Evolutionary conservation across 1,284 basidiomycete species (phyloP), one percentile per base, ranked within the genome.

Genomic region (Trametes hirsuta): DNA sequence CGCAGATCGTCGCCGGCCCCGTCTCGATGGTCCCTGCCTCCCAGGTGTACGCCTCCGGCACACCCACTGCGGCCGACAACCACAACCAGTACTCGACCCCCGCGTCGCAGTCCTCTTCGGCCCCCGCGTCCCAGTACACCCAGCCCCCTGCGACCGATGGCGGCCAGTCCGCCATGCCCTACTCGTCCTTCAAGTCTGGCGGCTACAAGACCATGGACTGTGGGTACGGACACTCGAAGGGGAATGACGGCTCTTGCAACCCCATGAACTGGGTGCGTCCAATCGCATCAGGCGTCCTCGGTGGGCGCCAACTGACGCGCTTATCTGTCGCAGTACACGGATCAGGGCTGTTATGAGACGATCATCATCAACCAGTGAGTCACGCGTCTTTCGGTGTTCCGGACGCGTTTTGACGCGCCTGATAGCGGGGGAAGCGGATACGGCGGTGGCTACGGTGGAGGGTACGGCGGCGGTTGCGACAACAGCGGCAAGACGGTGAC

Each of bases 171-270:
- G 65, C 68, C 62, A 84, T 85, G 84, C 81, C 83, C 22, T 88
- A 88, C 66, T 77, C 80, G 10, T 78, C 80, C 35, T 87, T 86
- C 75, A 76, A 75, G 73, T 68, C 69, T 41, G 87, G 86, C 55
- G 87, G 86, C 37, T 89, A 88, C 74, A 78, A 78, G 70, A 82
- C 79, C 71, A 74, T 89, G 73, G 74, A 81, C 63, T 90, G 87
- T 71, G 87, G 87, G 54, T 90, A 90, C 69, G 87, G 87, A 24
- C 85, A 84, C 66, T 66, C 74, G 52, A 87, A 87, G 75, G 71
- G 68, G 51, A 75, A 71, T 25, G 81, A 87, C 70, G 85, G 85
- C 34, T 79, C 75, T 47, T 90, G 87, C 71, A 61, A 73, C 34
- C 66, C 76, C 22, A 70, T 82, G 71, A 79, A 81, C 55, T 89